These are phyloP conservation scores for Rhododendron molle DNA, from an alignment of 148 eudicot genomes.

Conservation along the genomic window DNA sequence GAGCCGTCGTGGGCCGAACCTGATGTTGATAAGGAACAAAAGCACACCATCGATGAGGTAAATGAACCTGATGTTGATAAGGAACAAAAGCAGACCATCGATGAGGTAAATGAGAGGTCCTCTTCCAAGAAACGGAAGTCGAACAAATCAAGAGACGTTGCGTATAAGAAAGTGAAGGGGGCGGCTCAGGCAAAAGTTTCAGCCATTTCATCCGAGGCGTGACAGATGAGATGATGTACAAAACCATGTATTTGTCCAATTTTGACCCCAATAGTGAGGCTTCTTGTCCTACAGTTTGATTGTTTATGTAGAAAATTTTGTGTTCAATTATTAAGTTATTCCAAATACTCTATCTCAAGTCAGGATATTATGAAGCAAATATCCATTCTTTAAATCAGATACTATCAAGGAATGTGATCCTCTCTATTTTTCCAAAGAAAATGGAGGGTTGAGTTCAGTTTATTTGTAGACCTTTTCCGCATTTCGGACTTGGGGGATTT, in stretches of 20 bases:
- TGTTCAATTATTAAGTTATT: not conserved
- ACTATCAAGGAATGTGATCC: not conserved
- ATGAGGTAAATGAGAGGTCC: constrained; percentile 23
- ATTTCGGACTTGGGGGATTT: too few species aligned
- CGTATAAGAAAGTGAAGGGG: constrained; percentile 43
- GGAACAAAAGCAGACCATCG: constrained; percentile 11
- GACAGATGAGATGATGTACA: not conserved
- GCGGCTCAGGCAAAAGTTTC: constrained; percentile 29
- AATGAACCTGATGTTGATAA: constrained; percentile 12
- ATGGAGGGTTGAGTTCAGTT: not conserved
- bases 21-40: constrained; percentile 11
- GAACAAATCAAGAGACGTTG: constrained; percentile 32
- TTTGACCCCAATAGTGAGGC: not conserved
- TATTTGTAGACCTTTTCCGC: not conserved
- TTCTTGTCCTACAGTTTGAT: not conserved
- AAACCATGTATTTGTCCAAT: not conserved
- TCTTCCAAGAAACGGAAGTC: constrained; percentile 62
- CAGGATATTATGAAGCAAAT: not conserved
- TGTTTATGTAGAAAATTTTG: not conserved
- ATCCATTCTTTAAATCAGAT: not conserved
- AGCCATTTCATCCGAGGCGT: constrained; percentile 43
- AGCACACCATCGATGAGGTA: constrained; percentile 12
- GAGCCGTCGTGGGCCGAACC: constrained; percentile 10
- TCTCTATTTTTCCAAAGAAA: not conserved
- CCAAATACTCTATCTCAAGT: not conserved